Base-by-base conservation (phyloP, 2,329 filamentous ascomycete genomes). In the Aspergillus niger region DNA sequence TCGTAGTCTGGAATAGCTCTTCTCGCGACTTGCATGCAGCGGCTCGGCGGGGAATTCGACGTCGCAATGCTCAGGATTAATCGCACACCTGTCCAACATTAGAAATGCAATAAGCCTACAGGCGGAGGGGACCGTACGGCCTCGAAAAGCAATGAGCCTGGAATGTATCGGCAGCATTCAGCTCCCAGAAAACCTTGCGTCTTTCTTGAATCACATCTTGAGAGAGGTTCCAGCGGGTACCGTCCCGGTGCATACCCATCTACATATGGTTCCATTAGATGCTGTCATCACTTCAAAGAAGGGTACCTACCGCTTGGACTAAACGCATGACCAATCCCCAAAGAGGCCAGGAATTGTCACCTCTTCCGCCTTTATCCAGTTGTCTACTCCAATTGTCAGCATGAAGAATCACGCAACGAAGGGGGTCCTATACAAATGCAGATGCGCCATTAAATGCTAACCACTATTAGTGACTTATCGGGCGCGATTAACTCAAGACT, bases 151-250 rank as follows among this genome's bases (percentile, higher is more conserved):
- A 54, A 39, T 54, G 51, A 11, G 51, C 51, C 36, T 54, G 51
- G 20, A 54, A 54, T 6, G 36, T 54, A 41, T 54, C 51, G 4
- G 51, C 51, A 24, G 51, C 28, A 24, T 54, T 54, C 28, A 32
- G 24, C 51, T 54, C 51, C 51, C 51, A 54, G 51, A 54, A 54
- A 5, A 54, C 51, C 30, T 54, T 54, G n/a, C 51, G 51, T 54
- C 51, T 54, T 43, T 54, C 51, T 20, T 54, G n/a, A 6, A 54
- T 38, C 15, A 54, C 51, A 38, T 54, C 51, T 36, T 26, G 51
- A 2, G 51, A 20, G 15, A 54, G 32, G 22, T 54, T 54, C 51
- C 51, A 54, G 32, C 51, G 51, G 8, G 51, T n/a, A 28, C 51
- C 51, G 30, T 54, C 51, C 11, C 51, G 15, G 36, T 54, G 51